Evolutionary conservation across 106 monocot species (phyloP).

Genomic region (Narthecium ossifragum): DNA sequence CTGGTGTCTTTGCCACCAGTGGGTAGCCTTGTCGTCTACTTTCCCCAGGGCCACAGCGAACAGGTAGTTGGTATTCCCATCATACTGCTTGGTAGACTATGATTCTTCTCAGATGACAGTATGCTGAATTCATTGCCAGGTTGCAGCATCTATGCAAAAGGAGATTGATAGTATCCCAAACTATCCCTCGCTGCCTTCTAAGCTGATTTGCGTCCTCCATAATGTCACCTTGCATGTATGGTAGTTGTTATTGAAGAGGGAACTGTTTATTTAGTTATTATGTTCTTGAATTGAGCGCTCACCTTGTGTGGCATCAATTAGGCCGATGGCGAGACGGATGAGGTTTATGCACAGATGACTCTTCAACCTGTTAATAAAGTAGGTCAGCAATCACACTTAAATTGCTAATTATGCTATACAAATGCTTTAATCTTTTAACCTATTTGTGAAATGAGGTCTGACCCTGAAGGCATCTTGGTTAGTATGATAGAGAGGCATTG

Average conservation of each 20-base stretch:
- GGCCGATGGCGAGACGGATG: constrained; percentile 94
- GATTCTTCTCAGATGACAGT: neutral
- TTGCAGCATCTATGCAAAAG: constrained; percentile 86
- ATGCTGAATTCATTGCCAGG: too few species aligned
- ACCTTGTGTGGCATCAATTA: constrained; percentile 16
- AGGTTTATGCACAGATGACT: constrained; percentile 91
- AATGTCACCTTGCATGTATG: constrained; percentile 76
- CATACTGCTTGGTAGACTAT: neutral
- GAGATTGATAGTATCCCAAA: constrained; percentile 62
- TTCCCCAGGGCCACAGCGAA: constrained; percentile 91
- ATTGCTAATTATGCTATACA: constrained; percentile 5
- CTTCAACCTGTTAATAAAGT: constrained; percentile 97
- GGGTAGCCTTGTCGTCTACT: constrained; percentile 84
- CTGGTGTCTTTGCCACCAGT: constrained; percentile 70
- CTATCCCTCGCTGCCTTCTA: constrained; percentile 77
- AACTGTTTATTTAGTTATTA: neutral
- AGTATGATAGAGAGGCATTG: constrained; percentile 81
- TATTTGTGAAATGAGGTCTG: neutral
- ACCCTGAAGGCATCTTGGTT: neutral
- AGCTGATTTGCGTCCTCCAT: constrained; percentile 78
- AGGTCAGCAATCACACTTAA: constrained; percentile 26
- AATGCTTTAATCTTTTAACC: neutral
- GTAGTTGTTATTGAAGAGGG: constrained; percentile 2
- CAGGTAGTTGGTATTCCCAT: constrained; percentile 26
- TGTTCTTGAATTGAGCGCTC: neutral